Percentiles rank a stretch among this genome's conserved stretches.
Conservation (phyloP, 257 asterid genomes). For the Datura wrightii region DNA sequence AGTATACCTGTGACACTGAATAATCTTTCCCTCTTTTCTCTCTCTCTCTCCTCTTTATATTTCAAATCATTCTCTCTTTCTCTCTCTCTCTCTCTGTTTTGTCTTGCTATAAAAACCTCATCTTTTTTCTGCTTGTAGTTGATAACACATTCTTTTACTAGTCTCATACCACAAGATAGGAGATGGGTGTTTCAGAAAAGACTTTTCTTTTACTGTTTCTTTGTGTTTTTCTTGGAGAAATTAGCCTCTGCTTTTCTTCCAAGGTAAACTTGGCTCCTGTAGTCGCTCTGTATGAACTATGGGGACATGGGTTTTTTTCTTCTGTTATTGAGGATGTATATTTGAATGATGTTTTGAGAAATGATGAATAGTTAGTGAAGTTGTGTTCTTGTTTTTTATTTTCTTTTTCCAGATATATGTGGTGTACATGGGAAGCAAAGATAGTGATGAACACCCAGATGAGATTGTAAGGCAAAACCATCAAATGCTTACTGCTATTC, state of each 20-base stretch:
- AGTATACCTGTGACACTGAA: conserved; percentile 32
- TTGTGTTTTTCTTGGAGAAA: conserved; percentile 48
- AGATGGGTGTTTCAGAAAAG: conserved; percentile 38
- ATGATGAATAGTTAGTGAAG: neutral
- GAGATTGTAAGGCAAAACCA: conserved; percentile 75
- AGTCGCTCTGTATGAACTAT: neutral
- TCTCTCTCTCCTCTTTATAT: conserved; percentile 30
- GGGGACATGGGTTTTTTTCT: neutral
- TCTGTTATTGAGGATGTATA: neutral
- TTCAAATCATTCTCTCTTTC: conserved; percentile 35
- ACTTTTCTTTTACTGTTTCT: conserved; percentile 44
- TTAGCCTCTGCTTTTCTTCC: conserved; percentile 61
- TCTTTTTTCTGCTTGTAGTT: conserved; percentile 30
- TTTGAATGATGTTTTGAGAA: neutral
- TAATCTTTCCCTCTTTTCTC: conserved; percentile 26
- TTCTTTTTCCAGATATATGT: conserved; percentile 67
- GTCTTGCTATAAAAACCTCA: conserved; percentile 31
- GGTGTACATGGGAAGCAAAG: conserved; percentile 91
- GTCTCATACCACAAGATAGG: conserved; percentile 47
- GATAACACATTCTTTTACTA: conserved; percentile 28
- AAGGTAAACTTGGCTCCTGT: conserved; percentile 53
- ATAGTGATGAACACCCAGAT: conserved; percentile 66
- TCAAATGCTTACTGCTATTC: conserved; percentile 72
- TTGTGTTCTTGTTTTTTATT: neutral
- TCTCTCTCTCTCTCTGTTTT: neutral